Percentiles rank a stretch among this genome's conserved stretches.
These are phyloP conservation scores for Thyridium curvatum DNA, from an alignment of 2,329 filamentous ascomycete genomes.

Conservation along the genomic window DNA sequence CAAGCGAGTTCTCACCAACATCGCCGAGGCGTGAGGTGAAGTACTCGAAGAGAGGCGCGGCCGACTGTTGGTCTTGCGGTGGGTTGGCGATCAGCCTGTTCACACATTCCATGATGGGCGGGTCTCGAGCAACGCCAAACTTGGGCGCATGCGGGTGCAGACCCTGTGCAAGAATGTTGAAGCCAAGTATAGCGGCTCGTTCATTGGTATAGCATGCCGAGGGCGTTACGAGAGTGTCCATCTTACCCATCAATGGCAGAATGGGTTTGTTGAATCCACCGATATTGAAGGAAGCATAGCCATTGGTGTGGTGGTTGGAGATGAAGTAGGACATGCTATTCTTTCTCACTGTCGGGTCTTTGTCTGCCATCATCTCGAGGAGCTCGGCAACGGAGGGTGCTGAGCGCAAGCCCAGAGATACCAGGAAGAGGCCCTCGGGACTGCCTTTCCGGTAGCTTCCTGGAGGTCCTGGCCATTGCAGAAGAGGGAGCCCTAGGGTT, in stretches of 20 bases:
- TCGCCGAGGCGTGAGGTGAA: conserved; percentile 73
- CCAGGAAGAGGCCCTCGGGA: conserved; percentile 69
- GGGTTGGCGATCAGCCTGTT: conserved; percentile 66
- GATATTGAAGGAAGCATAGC: conserved; percentile 62
- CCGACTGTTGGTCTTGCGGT: conserved; percentile 60
- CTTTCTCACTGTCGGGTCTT: conserved; percentile 52
- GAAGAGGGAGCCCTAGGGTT: conserved; percentile 63
- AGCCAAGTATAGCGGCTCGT: conserved; percentile 70
- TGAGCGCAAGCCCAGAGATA: conserved; percentile 64
- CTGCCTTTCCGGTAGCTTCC: conserved; percentile 59
- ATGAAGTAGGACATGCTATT: conserved; percentile 78
- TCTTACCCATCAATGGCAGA: conserved; percentile 65
- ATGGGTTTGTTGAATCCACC: conserved; percentile 50
- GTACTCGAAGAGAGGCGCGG: conserved; percentile 72
- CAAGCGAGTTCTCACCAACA: conserved; percentile 54
- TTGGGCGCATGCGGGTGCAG: conserved; percentile 75
- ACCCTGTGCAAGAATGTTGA: conserved; percentile 68
- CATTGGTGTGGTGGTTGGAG: conserved; percentile 69
- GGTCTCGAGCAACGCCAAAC: conserved; percentile 80
- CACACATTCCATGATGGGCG: conserved; percentile 71
- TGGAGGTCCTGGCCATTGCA: conserved; percentile 71
- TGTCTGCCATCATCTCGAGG: conserved; percentile 67
- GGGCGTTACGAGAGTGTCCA: conserved; percentile 61
- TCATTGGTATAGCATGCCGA: conserved; percentile 78
- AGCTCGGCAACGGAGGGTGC: conserved; percentile 69